Evolutionary conservation across 495 filamentous ascomycete genomes (phyloP).

Genomic region (Xylaria castorea): DNA sequence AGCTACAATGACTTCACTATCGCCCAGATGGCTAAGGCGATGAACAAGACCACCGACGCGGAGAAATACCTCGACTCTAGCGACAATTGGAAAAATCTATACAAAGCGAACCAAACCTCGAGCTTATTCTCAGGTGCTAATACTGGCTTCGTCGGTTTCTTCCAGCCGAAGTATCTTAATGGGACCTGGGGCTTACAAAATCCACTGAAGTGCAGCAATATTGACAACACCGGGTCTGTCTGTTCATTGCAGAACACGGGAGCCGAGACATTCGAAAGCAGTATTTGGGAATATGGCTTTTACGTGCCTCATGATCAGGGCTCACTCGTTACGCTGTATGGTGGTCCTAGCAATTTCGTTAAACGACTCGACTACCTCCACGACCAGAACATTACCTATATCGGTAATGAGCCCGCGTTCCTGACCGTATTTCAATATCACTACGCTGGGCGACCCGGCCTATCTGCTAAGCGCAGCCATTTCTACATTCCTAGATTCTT

Average conservation of each 20-base stretch:
- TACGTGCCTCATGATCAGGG: constrained; percentile 78
- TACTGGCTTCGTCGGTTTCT: constrained; percentile 70
- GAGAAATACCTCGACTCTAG: constrained; percentile 68
- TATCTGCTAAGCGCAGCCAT: constrained; percentile 67
- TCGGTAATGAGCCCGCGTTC: constrained; percentile 77
- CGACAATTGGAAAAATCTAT: constrained; percentile 73
- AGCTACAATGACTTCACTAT: constrained; percentile 81
- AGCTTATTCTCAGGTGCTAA: constrained; percentile 62
- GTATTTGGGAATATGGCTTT: constrained; percentile 75
- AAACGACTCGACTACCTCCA: constrained; percentile 70
- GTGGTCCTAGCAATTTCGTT: constrained; percentile 66
- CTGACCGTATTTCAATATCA: constrained; percentile 74
- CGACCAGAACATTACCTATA: constrained; percentile 68
- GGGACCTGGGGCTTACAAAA: constrained; percentile 73
- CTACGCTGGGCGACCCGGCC: constrained; percentile 69
- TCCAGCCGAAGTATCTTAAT: constrained; percentile 65
- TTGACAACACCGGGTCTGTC: constrained; percentile 52
- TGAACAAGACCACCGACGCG: constrained; percentile 60
- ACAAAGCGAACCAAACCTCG: constrained; percentile 66
- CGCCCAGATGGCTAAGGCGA: constrained; percentile 63
- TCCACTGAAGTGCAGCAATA: constrained; percentile 68
- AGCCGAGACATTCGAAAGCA: constrained; percentile 73
- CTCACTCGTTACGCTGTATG: constrained; percentile 64
- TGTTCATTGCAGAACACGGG: constrained; percentile 70
- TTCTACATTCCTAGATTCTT: constrained; percentile 73